These are phyloP conservation scores for cucumber (Cucumis sativus) DNA, from an alignment of 306 rosid genomes.

Conservation along the genomic window Cucumber_9930_V3 NC_026660.2:30037501-30038000, in stretches of 20 bases:
- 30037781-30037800: neutral
- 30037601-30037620: slow-evolving; percentile 72
- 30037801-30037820: neutral
- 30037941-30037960: slow-evolving; percentile 44
- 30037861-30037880: neutral
- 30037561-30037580: slow-evolving; percentile 9
- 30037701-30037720: slow-evolving; percentile 77
- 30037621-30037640: slow-evolving; percentile 74
- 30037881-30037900: neutral
- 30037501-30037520: neutral
- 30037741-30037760: slow-evolving; percentile 2
- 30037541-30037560: neutral
- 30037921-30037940: slow-evolving; percentile 48
- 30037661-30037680: slow-evolving; percentile 61
- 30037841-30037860: neutral
- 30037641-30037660: slow-evolving; percentile 56
- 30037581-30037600: slow-evolving; percentile 47
- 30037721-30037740: slow-evolving; percentile 57
- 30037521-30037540: neutral
- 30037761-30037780: neutral
- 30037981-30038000: slow-evolving; percentile 25
- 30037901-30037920: slow-evolving; percentile 68
- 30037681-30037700: slow-evolving; percentile 72
- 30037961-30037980: slow-evolving; percentile 35
- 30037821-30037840: neutral